Conservation (phyloP, 495 filamentous ascomycete species). For the Articulospora tetracladia region DNA sequence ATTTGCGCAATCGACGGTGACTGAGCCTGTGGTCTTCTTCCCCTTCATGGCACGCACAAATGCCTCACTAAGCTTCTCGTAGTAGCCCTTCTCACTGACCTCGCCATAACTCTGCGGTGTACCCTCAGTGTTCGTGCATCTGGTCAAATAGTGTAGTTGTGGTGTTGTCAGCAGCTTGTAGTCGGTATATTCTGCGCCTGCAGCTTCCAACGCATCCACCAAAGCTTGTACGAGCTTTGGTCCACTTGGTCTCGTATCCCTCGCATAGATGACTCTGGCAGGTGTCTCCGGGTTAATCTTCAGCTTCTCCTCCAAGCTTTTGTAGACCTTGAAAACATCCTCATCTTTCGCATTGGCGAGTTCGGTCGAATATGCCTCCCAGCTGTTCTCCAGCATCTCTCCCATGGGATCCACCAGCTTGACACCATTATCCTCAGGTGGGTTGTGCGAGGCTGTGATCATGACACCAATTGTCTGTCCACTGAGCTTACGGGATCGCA, state of each 20-base stretch:
- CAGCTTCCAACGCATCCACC: constrained; percentile 69
- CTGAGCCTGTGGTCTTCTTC: constrained; percentile 59
- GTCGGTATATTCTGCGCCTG: constrained; percentile 69
- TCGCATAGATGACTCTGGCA: constrained; percentile 81
- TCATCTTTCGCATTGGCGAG: constrained; percentile 82
- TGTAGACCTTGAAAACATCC: constrained; percentile 69
- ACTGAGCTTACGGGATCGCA: constrained; percentile 86
- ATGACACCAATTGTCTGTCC: constrained; percentile 94
- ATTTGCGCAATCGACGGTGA: constrained; percentile 95
- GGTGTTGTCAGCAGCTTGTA: constrained; percentile 89
- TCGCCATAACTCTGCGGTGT: constrained; percentile 81
- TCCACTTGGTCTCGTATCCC: constrained; percentile 91
- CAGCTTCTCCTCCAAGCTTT: constrained; percentile 63
- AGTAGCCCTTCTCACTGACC: constrained; percentile 86
- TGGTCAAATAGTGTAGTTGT: constrained; percentile 93
- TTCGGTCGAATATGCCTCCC: constrained; percentile 83
- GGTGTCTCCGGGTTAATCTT: constrained; percentile 68
- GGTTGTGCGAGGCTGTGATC: constrained; percentile 99
- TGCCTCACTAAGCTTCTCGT: constrained; percentile 79
- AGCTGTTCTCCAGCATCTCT: constrained; percentile 93
- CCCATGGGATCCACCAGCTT: constrained; percentile 98
- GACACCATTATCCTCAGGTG: constrained; percentile 93
- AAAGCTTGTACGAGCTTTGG: constrained; percentile 76
- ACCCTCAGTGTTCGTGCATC: constrained; percentile 87
- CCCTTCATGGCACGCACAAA: constrained; percentile 78